Base-by-base conservation (phyloP, 352 stramenopile species). In the Phytophthora ohioensis region DNA sequence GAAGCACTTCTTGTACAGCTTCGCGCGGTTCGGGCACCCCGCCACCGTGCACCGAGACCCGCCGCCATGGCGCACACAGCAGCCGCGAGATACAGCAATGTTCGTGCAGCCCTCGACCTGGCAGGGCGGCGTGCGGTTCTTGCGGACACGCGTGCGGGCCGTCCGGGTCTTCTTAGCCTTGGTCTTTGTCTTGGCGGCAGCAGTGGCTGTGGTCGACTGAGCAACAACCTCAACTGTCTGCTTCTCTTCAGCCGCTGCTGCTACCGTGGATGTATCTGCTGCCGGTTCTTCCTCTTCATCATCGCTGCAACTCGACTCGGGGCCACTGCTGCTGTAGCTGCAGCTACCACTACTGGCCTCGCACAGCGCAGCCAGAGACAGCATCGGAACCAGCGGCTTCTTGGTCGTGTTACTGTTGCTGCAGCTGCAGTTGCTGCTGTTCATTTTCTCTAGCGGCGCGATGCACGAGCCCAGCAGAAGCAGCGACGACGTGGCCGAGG, bases 1-100 rank as follows among this genome's bases (percentile, higher is more conserved):
- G 74, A 90, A 90, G 63, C 82, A 90, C 36, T 73, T 70, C 75
- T 88, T 90, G 76, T 88, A 85, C 35, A 88, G 76, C 73, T 88
- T 88, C 48, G 82, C 82, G 46, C 82, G 78, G 72, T 91, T 89
- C 41, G 70, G 64, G 57, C 83, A 91, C 17, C 78, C 81, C 0
- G 70, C 48, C 30, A 85, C 56, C 15, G 70, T 69, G 67, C 81
- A 88, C 17, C 80, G 75, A 41, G 77, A 82, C 34, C 80, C 80
- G 42, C 79, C 79, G 52, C 79, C 79, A 57, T 87, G 79, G 32
- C 76, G 74, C 52, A 85, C 77, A 41, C 79, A 88, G 73, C 75
- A 82, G 70, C 76, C 78, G 35, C 75, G 76, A 13, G 82, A 83
- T 36, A 84, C 76, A 27, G 76, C 81, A 60, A 85, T 84, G 70